Evolutionary conservation across 2,329 filamentous ascomycete species (phyloP).

Genomic region (Aureobasidium sp.): DNA sequence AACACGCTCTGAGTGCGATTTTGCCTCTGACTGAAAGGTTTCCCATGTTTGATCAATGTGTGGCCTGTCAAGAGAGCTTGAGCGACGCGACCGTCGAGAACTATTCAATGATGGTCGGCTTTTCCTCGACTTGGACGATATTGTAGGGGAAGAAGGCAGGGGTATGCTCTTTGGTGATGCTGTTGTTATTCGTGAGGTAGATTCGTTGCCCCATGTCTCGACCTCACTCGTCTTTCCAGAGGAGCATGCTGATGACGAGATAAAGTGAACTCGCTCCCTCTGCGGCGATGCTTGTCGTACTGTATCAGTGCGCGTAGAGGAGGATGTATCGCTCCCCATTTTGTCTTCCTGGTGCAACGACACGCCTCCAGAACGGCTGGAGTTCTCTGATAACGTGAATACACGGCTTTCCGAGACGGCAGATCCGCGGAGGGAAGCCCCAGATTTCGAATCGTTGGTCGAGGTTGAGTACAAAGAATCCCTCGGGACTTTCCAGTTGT

Average conservation of each 20-base stretch:
- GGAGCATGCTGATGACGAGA: too few relatives aligned
- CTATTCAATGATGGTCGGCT: not conserved
- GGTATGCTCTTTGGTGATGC: too few relatives aligned
- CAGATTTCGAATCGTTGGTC: not conserved
- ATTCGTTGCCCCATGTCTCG: too few relatives aligned
- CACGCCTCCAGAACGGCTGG: not conserved
- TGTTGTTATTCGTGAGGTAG: too few relatives aligned
- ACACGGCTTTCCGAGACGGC: not conserved
- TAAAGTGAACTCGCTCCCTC: not conserved
- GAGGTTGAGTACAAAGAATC: slow-evolving; percentile 7
- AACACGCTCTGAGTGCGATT: not conserved
- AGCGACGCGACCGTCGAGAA: not conserved
- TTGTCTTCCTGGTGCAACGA: not conserved
- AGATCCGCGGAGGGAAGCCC: too few relatives aligned
- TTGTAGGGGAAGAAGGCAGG: not conserved
- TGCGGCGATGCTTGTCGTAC: not conserved
- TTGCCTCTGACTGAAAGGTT: not conserved
- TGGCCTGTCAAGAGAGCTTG: not conserved
- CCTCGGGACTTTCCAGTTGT: not conserved
- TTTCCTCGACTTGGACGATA: not conserved
- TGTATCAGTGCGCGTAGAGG: not conserved
- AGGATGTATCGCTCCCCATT: not conserved
- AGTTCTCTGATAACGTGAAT: not conserved
- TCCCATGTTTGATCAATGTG: not conserved
- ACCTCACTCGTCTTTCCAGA: too few relatives aligned